Evolutionary conservation across 495 filamentous ascomycete genomes (phyloP), one percentile per base, ranked within the genome.

Genomic region (Halenospora varia): DNA sequence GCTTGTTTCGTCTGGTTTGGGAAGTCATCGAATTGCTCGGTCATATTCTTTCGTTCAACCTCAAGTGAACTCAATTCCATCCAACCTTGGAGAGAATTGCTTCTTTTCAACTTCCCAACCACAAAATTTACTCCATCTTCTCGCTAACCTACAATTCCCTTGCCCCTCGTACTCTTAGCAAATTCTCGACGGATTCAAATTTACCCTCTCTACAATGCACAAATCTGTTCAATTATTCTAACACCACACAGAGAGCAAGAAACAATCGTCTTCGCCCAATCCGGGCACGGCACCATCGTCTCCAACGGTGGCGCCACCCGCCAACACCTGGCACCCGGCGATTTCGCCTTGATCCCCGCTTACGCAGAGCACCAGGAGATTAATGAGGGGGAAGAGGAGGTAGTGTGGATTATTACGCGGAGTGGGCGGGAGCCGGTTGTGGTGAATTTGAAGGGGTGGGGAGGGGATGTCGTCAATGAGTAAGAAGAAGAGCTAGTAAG

Each of bases 281-380:
- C 66, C 23, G 79, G 81, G 9, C 68, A 71, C 24, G 77, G 80
- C 10, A 69, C 68, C 42, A 66, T 83, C 49, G 68, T 82, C 41
- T 57, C 62, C 18, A 20, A 59, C 35, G 35, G 29, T 44, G 59
- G 59, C 6, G 48, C 41, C 3, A 53, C 49, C 1, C 44, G 78
- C 20, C 75, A 83, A 53, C 70, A 75, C 9, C 72, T 89, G 2
- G 70, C 65, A 0, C 73, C 77, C 2, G 85, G 85, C 0, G 85
- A 88, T 63, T 87, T 85, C 63, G 84, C 83, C 1, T 72, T 85
- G 47, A 77, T 89, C 23, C 85, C 84, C 0, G 76, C 84, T 0
- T 86, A 75, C 71, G 80, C 78, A 0, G 83, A 88, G 63, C 83
- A 88, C 66, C 85, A 88, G 62, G 77, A 78, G 63, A 68, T 85